These are phyloP conservation scores for Tirmania nivea DNA, from an alignment of 495 filamentous ascomycete species.

Conservation along the genomic window DNA sequence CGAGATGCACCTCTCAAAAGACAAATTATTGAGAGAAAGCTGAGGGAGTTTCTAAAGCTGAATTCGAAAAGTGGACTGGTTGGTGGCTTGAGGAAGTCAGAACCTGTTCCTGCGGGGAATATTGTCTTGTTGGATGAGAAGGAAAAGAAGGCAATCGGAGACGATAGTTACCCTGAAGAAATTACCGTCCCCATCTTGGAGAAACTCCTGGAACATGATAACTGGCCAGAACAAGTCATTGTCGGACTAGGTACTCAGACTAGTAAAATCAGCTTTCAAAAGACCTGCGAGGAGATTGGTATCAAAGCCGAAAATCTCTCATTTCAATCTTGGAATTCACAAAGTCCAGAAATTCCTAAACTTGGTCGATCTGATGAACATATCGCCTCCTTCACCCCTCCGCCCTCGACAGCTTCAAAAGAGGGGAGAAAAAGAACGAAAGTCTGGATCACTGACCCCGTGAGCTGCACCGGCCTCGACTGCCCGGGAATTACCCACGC, in stretches of 20 bases:
- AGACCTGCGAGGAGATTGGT: slow-evolving; percentile 1
- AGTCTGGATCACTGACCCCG: slow-evolving; percentile 13
- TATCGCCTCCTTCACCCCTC: neutral
- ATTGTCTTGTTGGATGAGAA: neutral
- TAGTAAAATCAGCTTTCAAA: neutral
- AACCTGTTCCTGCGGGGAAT: neutral
- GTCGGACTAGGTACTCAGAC: slow-evolving; percentile 4
- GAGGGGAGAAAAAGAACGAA: slow-evolving; percentile 5
- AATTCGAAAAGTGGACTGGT: neutral
- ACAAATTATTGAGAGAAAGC: neutral
- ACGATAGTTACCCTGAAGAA: slow-evolving; percentile 7
- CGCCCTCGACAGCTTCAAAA: neutral
- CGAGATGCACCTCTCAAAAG: slow-evolving; percentile 11
- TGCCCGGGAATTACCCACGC: slow-evolving; percentile 10
- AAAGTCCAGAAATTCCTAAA: slow-evolving; percentile 1
- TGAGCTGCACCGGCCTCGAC: slow-evolving; percentile 9
- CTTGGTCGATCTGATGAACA: slow-evolving; percentile 14
- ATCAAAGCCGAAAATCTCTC: slow-evolving; percentile 4
- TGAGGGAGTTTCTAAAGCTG: neutral
- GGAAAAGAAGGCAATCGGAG: neutral
- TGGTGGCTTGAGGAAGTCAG: neutral
- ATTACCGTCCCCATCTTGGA: slow-evolving; percentile 3
- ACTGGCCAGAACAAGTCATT: slow-evolving; percentile 12
- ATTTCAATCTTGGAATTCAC: slow-evolving; percentile 7
- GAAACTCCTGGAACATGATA: slow-evolving; percentile 11